A percentile compares a stretch with the other conserved stretches of the same genome.
Conservation (phyloP, 208 protist genomes). For the Trypanosomatidae sp. region DNA sequence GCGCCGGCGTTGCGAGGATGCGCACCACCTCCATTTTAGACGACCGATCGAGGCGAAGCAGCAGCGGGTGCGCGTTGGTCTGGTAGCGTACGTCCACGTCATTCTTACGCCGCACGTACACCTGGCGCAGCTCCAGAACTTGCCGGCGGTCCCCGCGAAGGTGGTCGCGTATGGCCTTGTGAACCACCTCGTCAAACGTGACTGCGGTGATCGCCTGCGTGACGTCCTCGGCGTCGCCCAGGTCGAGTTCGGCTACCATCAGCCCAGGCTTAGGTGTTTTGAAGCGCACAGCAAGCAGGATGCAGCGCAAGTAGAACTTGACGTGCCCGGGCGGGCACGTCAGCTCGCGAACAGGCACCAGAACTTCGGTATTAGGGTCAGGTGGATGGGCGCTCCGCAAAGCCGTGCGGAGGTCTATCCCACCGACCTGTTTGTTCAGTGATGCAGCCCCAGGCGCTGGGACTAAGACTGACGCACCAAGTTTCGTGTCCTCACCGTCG, state of each 20-base stretch:
- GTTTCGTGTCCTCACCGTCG: neutral
- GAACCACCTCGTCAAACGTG: constrained; percentile 73
- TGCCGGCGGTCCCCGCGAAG: constrained; percentile 70
- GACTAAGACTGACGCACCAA: neutral
- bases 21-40: constrained; percentile 79
- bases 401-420: neutral
- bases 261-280: constrained; percentile 58
- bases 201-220: constrained; percentile 72
- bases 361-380: constrained; percentile 13
- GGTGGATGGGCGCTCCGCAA: neutral
- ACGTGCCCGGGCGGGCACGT: constrained; percentile 55
- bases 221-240: constrained; percentile 65
- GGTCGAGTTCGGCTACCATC: constrained; percentile 67
- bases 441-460: neutral
- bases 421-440: neutral
- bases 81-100: constrained; percentile 75
- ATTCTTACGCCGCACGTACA: constrained; percentile 71
- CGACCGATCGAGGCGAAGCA: constrained; percentile 64
- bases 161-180: constrained; percentile 62
- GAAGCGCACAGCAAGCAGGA: constrained; percentile 68
- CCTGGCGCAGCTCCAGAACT: constrained; percentile 69
- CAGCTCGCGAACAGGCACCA: constrained; percentile 47
- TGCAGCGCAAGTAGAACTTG: constrained; percentile 67
- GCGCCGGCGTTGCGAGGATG: constrained; percentile 39
- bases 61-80: constrained; percentile 68